These are phyloP conservation scores for Pichia sp. DNA, from an alignment of 1,139 yeast species.

Conservation along the genomic window DNA sequence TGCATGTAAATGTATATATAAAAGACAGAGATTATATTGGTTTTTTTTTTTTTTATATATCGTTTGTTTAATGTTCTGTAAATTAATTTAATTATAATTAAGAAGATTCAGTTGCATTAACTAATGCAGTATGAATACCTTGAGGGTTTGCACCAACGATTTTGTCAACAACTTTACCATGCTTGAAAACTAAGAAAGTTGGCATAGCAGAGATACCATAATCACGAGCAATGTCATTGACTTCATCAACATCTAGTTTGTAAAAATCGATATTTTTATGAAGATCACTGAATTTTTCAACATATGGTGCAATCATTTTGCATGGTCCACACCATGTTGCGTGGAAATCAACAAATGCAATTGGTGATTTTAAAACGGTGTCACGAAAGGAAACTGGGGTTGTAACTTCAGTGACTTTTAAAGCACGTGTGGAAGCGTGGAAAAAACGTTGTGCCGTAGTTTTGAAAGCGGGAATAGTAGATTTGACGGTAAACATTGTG, in stretches of 20 bases:
- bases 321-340: slow-evolving; percentile 97
- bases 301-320: slow-evolving; percentile 73
- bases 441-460: slow-evolving; percentile 16
- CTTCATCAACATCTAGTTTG: slow-evolving; percentile 76
- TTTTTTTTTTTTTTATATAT: not conserved
- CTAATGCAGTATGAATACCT: slow-evolving; percentile 33
- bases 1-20: not conserved
- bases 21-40: too few relatives aligned
- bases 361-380: slow-evolving; percentile 43
- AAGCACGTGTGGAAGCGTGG: slow-evolving; percentile 12
- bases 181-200: slow-evolving; percentile 68
- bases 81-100: not conserved
- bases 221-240: slow-evolving; percentile 53
- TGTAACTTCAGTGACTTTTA: slow-evolving; percentile 29
- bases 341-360: slow-evolving; percentile 74
- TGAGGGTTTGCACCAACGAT: slow-evolving; percentile 76
- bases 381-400: slow-evolving; percentile 42
- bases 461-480: not conserved
- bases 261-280: slow-evolving; percentile 52
- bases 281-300: slow-evolving; percentile 54
- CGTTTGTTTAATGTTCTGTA: not conserved
- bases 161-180: slow-evolving; percentile 56
- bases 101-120: slow-evolving; percentile 14
- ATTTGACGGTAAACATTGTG: slow-evolving; percentile 8
- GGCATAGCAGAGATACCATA: slow-evolving; percentile 83